These are phyloP conservation scores for Fusarium dlaminii DNA, from an alignment of 2,329 filamentous ascomycete genomes.

Conservation along the genomic window DNA sequence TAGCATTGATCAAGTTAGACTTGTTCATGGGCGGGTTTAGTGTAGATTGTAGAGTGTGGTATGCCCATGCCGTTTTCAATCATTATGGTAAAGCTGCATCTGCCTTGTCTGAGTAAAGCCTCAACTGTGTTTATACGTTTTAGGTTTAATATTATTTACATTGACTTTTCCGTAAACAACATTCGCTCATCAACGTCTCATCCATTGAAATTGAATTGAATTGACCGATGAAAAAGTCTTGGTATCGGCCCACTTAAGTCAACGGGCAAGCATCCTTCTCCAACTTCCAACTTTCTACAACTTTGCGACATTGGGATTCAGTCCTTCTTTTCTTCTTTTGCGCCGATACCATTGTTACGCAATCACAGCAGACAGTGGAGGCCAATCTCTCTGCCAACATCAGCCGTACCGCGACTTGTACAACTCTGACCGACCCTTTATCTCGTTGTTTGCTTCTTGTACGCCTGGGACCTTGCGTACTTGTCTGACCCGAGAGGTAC, in stretches of 20 bases:
- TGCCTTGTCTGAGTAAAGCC: not conserved
- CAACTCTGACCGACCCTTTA: slow-evolving; percentile 8
- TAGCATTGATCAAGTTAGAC: not conserved
- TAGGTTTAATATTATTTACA: slow-evolving; percentile 29
- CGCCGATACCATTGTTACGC: not conserved
- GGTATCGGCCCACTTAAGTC: slow-evolving; percentile 27
- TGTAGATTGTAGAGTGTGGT: slow-evolving; percentile 17
- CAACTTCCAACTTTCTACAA: slow-evolving; percentile 29
- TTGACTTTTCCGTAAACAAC: slow-evolving; percentile 14
- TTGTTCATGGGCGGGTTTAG: slow-evolving; percentile 15
- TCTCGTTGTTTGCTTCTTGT: slow-evolving; percentile 25
- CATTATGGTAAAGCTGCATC: not conserved
- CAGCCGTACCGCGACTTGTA: not conserved
- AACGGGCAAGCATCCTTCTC: slow-evolving; percentile 7
- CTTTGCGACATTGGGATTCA: not conserved
- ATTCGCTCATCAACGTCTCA: not conserved
- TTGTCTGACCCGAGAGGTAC: slow-evolving; percentile 16
- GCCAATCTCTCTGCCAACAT: not conserved
- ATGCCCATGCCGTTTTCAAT: not conserved
- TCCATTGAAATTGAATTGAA: not conserved
- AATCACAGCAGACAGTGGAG: not conserved
- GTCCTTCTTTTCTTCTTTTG: not conserved
- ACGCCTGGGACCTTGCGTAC: slow-evolving; percentile 21
- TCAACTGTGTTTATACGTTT: slow-evolving; percentile 2
- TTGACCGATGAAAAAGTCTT: slow-evolving; percentile 4